Percentiles rank a stretch among this genome's conserved stretches.
Conservation (phyloP, 1,139 yeast species). For the Petasospora fabianii region DNA sequence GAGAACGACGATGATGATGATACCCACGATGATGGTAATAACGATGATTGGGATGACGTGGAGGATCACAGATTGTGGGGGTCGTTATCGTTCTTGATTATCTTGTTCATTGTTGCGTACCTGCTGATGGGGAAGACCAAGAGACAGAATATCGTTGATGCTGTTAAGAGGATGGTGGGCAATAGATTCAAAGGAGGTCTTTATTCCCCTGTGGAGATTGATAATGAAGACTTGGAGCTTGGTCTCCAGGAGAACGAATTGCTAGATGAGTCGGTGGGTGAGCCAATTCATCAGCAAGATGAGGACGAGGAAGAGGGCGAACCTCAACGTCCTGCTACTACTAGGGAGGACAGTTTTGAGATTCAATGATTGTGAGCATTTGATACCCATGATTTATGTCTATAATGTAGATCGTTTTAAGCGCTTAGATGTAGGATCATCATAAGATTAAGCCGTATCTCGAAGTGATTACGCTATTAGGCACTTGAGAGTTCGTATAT, state of each 20-base stretch:
- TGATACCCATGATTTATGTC: no score
- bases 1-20: slow-evolving; percentile 29
- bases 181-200: slow-evolving; percentile 8
- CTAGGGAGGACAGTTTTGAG: not conserved
- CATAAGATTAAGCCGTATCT: no score
- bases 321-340: not conserved
- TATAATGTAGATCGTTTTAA: no score
- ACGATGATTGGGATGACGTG: slow-evolving; percentile 32
- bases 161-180: slow-evolving; percentile 14
- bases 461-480: no score
- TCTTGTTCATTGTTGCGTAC: slow-evolving; percentile 42
- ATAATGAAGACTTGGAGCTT: slow-evolving; percentile 11
- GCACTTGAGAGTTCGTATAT: no score
- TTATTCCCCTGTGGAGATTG: slow-evolving; percentile 3
- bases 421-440: no score
- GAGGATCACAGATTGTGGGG: slow-evolving; percentile 57
- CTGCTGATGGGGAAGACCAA: slow-evolving; percentile 45
- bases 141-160: slow-evolving; percentile 26
- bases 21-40: slow-evolving; percentile 20
- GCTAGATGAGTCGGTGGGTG: not conserved
- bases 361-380: slow-evolving; percentile 4
- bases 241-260: slow-evolving; percentile 1
- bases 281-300: not conserved
- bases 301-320: not conserved
- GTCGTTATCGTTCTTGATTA: slow-evolving; percentile 42